These are phyloP conservation scores for Chlorella sp. DNA, from an alignment of 139 green algal genomes.

Conservation along the genomic window DNA sequence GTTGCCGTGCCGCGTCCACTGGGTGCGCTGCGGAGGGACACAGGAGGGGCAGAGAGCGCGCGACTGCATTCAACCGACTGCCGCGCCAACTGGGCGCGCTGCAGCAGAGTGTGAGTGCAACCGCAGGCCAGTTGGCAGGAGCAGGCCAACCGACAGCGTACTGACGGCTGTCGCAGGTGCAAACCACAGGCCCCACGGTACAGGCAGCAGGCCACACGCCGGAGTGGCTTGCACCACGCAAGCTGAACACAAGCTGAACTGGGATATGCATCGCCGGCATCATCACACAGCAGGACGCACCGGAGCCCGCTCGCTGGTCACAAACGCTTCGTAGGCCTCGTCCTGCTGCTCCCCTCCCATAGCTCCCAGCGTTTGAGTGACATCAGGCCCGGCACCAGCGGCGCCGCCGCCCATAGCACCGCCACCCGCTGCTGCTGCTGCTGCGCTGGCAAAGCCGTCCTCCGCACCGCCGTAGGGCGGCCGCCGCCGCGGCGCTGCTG, in stretches of 20 bases:
- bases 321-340: conserved; percentile 40
- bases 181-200: too few relatives aligned
- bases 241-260: too few relatives aligned
- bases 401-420: not conserved
- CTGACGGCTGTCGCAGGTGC: too few relatives aligned
- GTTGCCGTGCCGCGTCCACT: conserved; percentile 34
- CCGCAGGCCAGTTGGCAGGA: too few relatives aligned
- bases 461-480: not conserved
- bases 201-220: too few relatives aligned
- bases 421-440: not conserved
- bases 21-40: conserved; percentile 4
- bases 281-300: not conserved
- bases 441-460: not conserved
- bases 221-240: too few relatives aligned
- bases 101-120: too few relatives aligned
- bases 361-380: not conserved
- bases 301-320: conserved; percentile 43
- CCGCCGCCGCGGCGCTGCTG: not conserved
- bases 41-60: too few relatives aligned
- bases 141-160: too few relatives aligned
- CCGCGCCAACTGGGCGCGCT: too few relatives aligned
- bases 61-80: too few relatives aligned
- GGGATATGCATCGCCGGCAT: too few relatives aligned
- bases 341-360: conserved; percentile 14
- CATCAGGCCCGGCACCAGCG: not conserved